These are phyloP conservation scores for Draba incana DNA, from an alignment of 345 rosid species.

Conservation along the genomic window DNA sequence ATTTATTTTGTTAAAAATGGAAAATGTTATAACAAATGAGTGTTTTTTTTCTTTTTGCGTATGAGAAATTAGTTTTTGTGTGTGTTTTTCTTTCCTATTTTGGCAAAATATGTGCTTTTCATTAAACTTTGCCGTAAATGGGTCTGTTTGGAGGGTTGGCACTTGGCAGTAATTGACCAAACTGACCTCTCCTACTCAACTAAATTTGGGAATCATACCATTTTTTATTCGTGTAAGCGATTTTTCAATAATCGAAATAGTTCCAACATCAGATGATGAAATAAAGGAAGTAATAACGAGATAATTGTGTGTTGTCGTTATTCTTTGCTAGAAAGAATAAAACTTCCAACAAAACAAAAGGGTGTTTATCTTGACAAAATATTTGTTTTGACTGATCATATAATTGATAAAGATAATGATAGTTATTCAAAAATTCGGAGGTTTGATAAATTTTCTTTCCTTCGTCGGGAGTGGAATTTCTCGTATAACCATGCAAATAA, in stretches of 20 bases:
- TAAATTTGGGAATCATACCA: neutral
- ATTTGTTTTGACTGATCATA: neutral
- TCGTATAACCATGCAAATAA: constrained; percentile 17
- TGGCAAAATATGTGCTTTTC: constrained; percentile 13
- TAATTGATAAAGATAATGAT: neutral
- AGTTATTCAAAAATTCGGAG: neutral
- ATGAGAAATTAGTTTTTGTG: neutral
- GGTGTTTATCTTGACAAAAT: neutral
- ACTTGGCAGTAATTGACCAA: constrained; percentile 36
- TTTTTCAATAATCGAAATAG: neutral
- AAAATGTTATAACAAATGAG: neutral
- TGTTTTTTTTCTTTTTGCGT: neutral
- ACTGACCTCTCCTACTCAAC: constrained; percentile 17
- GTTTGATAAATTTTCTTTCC: constrained; percentile 3
- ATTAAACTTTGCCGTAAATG: constrained; percentile 40
- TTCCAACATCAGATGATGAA: too few relatives aligned
- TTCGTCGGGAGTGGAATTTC: constrained; percentile 17
- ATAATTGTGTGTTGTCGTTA: neutral
- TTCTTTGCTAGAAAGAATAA: neutral
- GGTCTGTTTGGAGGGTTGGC: constrained; percentile 37
- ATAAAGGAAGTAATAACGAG: neutral
- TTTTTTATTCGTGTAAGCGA: neutral
- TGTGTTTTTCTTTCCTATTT: constrained; percentile 21
- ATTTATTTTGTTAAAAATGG: neutral
- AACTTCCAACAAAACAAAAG: constrained; percentile 7